A percentile compares a stretch with the other conserved stretches of the same genome.
phyloP scores from a whole-genome alignment of 768 basidiomycete species.

The Paxillus involutus region DNA sequence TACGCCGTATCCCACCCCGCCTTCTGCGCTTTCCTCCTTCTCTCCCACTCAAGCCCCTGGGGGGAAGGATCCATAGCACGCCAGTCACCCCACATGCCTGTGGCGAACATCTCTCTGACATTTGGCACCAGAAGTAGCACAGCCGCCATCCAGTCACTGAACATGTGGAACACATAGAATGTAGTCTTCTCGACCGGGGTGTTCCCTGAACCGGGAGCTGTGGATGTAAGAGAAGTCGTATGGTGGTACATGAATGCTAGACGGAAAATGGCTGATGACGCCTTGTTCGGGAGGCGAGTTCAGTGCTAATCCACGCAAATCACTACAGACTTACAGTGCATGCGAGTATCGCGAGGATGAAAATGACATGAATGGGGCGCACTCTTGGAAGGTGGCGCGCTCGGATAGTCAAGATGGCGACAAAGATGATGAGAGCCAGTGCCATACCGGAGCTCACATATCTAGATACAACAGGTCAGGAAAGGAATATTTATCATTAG shows the following conservation, averaged over 20 bases:
- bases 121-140: conserved; percentile 32
- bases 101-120: conserved; percentile 27
- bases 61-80: conserved; percentile 4
- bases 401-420: conserved; percentile 21
- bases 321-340: conserved; percentile 33
- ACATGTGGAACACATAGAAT: conserved; percentile 46
- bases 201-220: conserved; percentile 32
- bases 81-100: conserved; percentile 26
- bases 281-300: neutral
- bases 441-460: conserved; percentile 30
- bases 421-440: conserved; percentile 20
- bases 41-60: neutral
- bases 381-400: conserved; percentile 28
- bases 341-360: conserved; percentile 17
- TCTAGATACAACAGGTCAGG: conserved; percentile 10
- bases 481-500: neutral
- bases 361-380: conserved; percentile 19
- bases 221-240: conserved; percentile 34
- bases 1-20: neutral
- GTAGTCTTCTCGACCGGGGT: conserved; percentile 34
- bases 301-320: neutral
- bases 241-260: conserved; percentile 37
- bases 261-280: conserved; percentile 38
- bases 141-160: conserved; percentile 43
- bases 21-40: neutral